phyloP scores from a whole-genome alignment of 306 rosid genomes.

The Prunus armeniaca region DNA sequence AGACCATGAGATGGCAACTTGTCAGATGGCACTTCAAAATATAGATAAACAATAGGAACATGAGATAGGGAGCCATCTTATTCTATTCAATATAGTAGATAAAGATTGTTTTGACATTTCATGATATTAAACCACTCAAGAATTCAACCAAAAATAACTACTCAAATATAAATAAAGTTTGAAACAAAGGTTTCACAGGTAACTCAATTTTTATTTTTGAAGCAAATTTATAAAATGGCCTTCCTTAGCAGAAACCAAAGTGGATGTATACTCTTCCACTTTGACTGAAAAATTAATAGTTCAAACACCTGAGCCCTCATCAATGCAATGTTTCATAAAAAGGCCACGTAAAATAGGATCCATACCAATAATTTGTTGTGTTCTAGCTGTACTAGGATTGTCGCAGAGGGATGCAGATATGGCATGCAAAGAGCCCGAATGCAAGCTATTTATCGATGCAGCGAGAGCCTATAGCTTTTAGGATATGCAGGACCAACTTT shows the following conservation, averaged over 20 bases:
- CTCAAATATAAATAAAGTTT: not conserved
- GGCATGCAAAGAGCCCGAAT: not conserved
- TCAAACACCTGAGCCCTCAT: not conserved
- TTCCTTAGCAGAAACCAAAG: not conserved
- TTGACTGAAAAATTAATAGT: not conserved
- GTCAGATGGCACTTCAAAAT: not conserved
- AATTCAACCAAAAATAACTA: not conserved
- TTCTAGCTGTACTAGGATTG: too few relatives aligned
- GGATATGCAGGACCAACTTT: not conserved
- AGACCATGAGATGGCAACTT: slow-evolving; percentile 4
- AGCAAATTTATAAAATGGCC: not conserved
- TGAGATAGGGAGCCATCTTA: not conserved
- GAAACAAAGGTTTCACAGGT: not conserved
- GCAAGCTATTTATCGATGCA: not conserved
- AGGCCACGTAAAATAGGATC: too few relatives aligned
- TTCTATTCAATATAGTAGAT: not conserved
- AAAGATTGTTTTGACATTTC: not conserved
- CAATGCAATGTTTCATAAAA: not conserved
- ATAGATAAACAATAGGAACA: not conserved
- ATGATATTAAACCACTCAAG: not conserved
- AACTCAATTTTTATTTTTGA: not conserved
- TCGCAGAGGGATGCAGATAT: not conserved
- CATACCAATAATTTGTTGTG: too few relatives aligned
- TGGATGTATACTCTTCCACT: too few relatives aligned
- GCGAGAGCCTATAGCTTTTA: not conserved